Base-by-base conservation (phyloP, 2,329 filamentous ascomycete species). In the Venturia oleaginea region DNA sequence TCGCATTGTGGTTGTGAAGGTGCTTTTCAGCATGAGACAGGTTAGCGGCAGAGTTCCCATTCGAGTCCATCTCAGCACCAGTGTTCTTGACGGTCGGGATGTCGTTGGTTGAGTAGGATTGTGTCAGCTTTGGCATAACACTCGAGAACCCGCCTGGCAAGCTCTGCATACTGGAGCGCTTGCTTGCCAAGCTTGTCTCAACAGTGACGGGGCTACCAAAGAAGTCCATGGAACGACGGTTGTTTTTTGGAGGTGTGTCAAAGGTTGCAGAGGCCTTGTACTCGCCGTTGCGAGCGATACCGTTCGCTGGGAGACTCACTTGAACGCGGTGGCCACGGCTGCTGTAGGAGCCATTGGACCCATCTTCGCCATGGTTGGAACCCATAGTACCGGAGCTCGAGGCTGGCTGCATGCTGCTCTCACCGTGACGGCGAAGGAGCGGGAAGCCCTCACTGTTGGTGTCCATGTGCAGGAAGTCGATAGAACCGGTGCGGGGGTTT, bases 101-200 rank as follows among this genome's bases (percentile, higher is more conserved):
- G 71, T 97, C 92, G 75, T 89, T 94, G 63, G 91, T 86, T 11
- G 94, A 97, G 78, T 90, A 97, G 0, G 93, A 97, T 55, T 89
- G 87, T 76, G 92, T 90, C 65, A 96, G 76, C 79, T 90, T 91
- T 37, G 88, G 89, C 63, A 84, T 84, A 32, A 84, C 81, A 74
- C 88, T 83, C 66, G 71, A 72, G 72, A 70, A 80, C 78, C 71
- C 82, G 69, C 73, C 84, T 84, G 67, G 88, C 86, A 77, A 87
- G 80, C 68, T 84, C 80, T 77, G 71, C 60, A 76, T 75, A 65
- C 75, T 76, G 15, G 78, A 75, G 62, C 78, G 78, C 73, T 80
- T 79, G 60, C 74, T 72, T 61, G 79, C 77, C 27, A 57, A 57
- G 51, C 51, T 57, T 27, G 51, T 57, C 27, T 57, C 51, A n/a